These are phyloP conservation scores for Mimosa bimucronata DNA, from an alignment of 306 rosid species.

Conservation along the genomic window DNA sequence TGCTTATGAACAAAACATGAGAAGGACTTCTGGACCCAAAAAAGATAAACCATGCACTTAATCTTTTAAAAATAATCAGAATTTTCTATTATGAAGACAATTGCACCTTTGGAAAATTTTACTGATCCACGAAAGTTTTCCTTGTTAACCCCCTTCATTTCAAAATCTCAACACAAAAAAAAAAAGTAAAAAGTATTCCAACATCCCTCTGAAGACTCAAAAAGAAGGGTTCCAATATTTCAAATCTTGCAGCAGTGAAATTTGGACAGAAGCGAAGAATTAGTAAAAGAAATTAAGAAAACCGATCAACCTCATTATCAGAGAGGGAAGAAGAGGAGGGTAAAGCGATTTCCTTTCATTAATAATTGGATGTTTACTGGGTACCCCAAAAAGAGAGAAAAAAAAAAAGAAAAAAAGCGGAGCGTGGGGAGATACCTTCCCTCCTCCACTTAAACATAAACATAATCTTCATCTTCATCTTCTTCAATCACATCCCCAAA, in stretches of 20 bases:
- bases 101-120: neutral
- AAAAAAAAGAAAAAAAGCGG: slow-evolving; percentile 20
- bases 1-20: too few species aligned
- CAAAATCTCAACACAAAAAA: too few species aligned
- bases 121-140: neutral
- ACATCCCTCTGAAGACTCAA: neutral
- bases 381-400: slow-evolving; percentile 39
- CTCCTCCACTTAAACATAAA: slow-evolving; percentile 26
- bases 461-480: slow-evolving; percentile 23
- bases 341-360: slow-evolving; percentile 42
- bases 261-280: neutral
- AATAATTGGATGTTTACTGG: slow-evolving; percentile 51
- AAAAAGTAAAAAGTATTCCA: neutral
- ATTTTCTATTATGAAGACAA: neutral
- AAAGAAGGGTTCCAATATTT: neutral
- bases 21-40: too few species aligned
- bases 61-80: neutral
- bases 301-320: neutral
- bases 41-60: too few species aligned
- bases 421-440: slow-evolving; percentile 31
- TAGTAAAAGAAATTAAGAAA: neutral
- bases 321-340: neutral
- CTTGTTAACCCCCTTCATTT: too few species aligned
- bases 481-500: slow-evolving; percentile 30
- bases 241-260: neutral